Evolutionary conservation across 306 rosid genomes (phyloP), one percentile per base, ranked within the genome.

Genomic region (Prosopis cineraria): DNA sequence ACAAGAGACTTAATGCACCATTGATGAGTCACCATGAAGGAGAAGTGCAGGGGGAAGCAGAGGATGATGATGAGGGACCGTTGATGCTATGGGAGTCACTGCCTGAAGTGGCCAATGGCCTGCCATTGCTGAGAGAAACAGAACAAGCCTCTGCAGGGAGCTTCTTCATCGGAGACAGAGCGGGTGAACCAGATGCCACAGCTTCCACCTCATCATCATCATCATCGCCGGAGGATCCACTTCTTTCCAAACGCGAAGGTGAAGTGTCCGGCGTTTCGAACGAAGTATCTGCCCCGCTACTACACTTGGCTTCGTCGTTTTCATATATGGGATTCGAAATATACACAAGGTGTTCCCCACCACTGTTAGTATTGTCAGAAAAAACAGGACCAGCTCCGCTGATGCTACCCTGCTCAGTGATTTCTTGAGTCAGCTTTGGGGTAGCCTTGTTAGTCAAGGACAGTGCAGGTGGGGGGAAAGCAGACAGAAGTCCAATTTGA

Each of bases 251-350:
- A 29, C 85, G 81, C 0, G 98, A 91, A 45, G 98, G 98, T 4
- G 99, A 95, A 37, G 96, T 80, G 31, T 91, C 82, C 1, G 98
- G 98, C 10, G 98, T 95, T 75, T 92, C 91, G 77, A 92, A 95
- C 13, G 98, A 97, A 4, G 93, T 92, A 63, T 68, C 70, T 2
- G 64, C 83, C 10, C 66, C 81, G 34, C 83, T 85, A 22, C 82
- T 82, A 2, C 9, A 37, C 74, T 85, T 82, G 12, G 39, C 79
- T 34, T 78, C 87, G 33, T 86, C 87, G 20, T 89, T 85, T 68
- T 91, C 98, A 55, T 84, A 95, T 20, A 95, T 87, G 73, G 98
- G 99, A 65, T 95, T 95, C 8, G 94, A 95, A 85, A 95, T 95
- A 87, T 95, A 95, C 79, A 95, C 83, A 34, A 95, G 81, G 50